These are phyloP conservation scores for Neurospora sp. DNA, from an alignment of 2,329 filamentous ascomycete species.

Conservation along the genomic window DNA sequence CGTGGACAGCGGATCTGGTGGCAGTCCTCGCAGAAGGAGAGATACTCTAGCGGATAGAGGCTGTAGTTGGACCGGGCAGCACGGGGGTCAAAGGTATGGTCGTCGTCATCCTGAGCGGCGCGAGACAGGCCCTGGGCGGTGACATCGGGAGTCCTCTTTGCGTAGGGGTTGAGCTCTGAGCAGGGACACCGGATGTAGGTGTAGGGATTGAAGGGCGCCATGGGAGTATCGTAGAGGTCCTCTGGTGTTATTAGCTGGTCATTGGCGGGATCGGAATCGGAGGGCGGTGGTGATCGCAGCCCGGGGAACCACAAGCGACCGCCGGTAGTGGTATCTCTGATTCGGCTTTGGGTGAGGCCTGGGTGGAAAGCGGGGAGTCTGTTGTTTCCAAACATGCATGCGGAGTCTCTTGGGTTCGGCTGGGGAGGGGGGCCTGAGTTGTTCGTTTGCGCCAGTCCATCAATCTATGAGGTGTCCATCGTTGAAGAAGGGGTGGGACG, in stretches of 20 bases:
- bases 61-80: conserved; percentile 81
- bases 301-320: background rate
- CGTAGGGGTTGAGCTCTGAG: conserved; percentile 32
- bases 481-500: background rate
- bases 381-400: background rate
- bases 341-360: background rate
- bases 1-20: conserved; percentile 89
- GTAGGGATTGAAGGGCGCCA: conserved; percentile 48
- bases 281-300: background rate
- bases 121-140: conserved; percentile 3
- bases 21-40: conserved; percentile 96
- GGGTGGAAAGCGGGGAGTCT: background rate
- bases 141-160: background rate
- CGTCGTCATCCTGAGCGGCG: conserved; percentile 54
- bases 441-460: background rate
- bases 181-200: conserved; percentile 60
- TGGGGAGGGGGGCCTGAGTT: background rate
- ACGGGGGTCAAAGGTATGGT: conserved; percentile 76
- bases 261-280: background rate
- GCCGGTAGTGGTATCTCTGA: background rate
- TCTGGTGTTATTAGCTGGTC: background rate
- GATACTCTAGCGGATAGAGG: conserved; percentile 83
- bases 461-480: background rate
- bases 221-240: conserved; percentile 16
- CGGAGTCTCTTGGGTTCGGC: background rate